Percentiles rank a stretch among this genome's conserved stretches.
These are phyloP conservation scores for Hericium alpestre DNA, from an alignment of 768 basidiomycete genomes.

Conservation along the genomic window DNA sequence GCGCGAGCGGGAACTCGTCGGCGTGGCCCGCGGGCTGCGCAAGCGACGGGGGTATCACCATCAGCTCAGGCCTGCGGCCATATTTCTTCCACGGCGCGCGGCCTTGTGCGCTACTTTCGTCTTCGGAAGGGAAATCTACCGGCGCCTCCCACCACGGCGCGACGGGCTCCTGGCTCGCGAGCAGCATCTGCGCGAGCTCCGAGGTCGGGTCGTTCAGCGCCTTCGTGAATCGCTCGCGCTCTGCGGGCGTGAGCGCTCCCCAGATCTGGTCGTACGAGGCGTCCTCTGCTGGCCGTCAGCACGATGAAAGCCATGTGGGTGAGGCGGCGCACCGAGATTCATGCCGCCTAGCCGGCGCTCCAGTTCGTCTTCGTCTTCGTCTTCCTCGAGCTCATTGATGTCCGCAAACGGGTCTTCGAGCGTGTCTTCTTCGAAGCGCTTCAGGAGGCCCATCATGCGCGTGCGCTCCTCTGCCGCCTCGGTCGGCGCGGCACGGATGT, in stretches of 20 bases:
- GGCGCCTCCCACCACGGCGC: conserved; percentile 68
- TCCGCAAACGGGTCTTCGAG: conserved; percentile 26
- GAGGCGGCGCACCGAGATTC: conserved; percentile 44
- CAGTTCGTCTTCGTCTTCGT: conserved; percentile 31
- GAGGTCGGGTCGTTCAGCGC: conserved; percentile 53
- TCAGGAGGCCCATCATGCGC: conserved; percentile 61
- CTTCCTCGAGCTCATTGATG: conserved; percentile 25
- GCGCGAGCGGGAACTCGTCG: conserved; percentile 33
- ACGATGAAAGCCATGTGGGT: background rate
- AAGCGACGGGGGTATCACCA: conserved; percentile 34
- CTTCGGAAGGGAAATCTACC: background rate
- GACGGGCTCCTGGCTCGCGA: conserved; percentile 42
- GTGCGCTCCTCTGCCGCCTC: conserved; percentile 46
- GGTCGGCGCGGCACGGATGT: conserved; percentile 46
- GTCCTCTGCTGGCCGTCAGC: conserved; percentile 30
- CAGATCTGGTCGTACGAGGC: conserved; percentile 49
- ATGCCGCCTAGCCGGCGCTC: conserved; percentile 41
- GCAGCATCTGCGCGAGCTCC: conserved; percentile 46
- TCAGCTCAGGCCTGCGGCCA: conserved; percentile 31
- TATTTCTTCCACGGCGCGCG: conserved; percentile 11
- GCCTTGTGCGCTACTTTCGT: background rate
- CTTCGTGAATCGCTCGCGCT: conserved; percentile 50
- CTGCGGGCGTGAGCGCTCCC: conserved; percentile 46
- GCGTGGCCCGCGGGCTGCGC: conserved; percentile 26
- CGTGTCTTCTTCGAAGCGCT: conserved; percentile 59